Base-by-base conservation (phyloP, 805 yeast genomes). In the Danielia oregonensis region DNA sequence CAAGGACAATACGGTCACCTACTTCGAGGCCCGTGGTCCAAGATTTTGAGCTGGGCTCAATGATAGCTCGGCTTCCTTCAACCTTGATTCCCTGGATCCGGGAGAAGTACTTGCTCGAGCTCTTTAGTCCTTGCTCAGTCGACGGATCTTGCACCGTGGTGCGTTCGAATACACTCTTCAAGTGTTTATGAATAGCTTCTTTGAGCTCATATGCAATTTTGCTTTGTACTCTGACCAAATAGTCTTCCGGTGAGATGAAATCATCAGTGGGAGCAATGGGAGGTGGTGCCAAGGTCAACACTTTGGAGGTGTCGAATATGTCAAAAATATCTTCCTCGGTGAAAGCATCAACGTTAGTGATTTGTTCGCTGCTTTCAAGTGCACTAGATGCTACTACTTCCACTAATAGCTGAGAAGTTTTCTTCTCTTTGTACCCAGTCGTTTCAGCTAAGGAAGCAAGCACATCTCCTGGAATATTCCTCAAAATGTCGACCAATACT, bases 31-130 rank as follows among this genome's bases (percentile, higher is more conserved):
- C 22, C 6, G 26, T 26, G 5, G 33, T 12, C 17, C 32, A 30
- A 19, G 33, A 22, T 27, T 33, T 32, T n/a, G 26, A 9, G 9
- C 17, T 19, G 13, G 29, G 24, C 2, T 18, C n/a, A 9, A 43
- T 5, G 3, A 19, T 26, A 5, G 46, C 46, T 11, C 6, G 18
- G 35, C 43, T 25, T 5, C 48, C 50, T 8, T 25, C 14, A 5
- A 39, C 34, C 4, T 29, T 21, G 6, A 46, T 15, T 1, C 27
- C 27, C n/a, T 47, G 35, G 10, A 59, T 37, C 18, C 40, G 32
- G 24, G 41, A 27, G 25, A 56, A 53, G 39, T 65, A 63, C 38
- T 63, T 63, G 35, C 70, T 63, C 9, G 41, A 18, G 17, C 51
- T 47, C 6, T 35, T 34, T 16, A 46, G 38, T 6, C 49, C 49